Conservation (phyloP, 2,329 filamentous ascomycete species). For the Fusarium drepaniforme region DNA sequence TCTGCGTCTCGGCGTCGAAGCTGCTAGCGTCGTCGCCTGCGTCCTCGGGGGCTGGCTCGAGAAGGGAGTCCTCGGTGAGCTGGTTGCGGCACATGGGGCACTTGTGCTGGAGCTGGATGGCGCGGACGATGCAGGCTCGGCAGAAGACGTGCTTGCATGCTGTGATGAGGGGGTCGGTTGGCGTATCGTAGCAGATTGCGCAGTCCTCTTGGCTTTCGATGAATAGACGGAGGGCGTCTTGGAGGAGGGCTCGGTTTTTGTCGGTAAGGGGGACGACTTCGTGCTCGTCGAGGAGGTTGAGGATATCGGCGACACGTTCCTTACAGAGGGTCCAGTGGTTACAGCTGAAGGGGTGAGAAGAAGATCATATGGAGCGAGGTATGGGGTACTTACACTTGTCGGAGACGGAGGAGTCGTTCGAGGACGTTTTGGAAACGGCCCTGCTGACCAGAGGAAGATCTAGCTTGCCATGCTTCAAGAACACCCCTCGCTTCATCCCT, state of each 20-base stretch:
- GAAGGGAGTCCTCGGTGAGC: constrained; percentile 68
- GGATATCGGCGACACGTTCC: constrained; percentile 78
- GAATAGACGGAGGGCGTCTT: constrained; percentile 79
- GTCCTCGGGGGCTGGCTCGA: constrained; percentile 74
- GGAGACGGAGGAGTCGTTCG: constrained; percentile 83
- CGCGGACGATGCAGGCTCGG: constrained; percentile 77
- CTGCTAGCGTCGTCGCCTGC: constrained; percentile 57
- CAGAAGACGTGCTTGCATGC: constrained; percentile 88
- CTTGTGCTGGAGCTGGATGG: constrained; percentile 80
- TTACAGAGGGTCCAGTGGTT: constrained; percentile 90
- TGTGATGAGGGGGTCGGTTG: constrained; percentile 83
- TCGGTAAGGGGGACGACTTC: constrained; percentile 77
- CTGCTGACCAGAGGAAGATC: constrained; percentile 55
- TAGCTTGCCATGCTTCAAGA: constrained; percentile 69
- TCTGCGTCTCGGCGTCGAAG: constrained; percentile 74
- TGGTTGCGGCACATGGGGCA: constrained; percentile 87
- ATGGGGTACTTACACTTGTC: constrained; percentile 70
- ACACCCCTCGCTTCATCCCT: constrained; percentile 81
- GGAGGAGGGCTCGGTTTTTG: constrained; percentile 79
- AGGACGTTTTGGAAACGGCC: constrained; percentile 80
- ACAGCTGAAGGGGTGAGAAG: constrained; percentile 63
- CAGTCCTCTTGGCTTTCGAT: constrained; percentile 88
- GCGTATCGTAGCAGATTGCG: constrained; percentile 80
- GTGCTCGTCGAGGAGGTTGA: constrained; percentile 76
- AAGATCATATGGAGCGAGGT: too few species aligned